A percentile compares a stretch with the other conserved stretches of the same genome.
Conservation (phyloP, 1,284 basidiomycete species). For the Singerocomus rubriflavus region DNA sequence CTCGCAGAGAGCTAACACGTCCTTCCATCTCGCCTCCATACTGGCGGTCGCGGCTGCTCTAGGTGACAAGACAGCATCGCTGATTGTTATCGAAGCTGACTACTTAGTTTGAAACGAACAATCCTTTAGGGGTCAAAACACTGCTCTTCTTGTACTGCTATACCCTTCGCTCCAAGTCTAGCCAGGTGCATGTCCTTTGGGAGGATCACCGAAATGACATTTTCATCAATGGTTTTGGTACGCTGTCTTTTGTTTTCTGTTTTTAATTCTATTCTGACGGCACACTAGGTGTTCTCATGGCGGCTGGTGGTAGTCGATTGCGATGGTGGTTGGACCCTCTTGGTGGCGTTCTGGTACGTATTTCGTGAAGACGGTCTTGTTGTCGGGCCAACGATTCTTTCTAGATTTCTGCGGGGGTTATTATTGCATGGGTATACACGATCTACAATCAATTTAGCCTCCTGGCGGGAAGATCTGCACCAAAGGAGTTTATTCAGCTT, state of each 20-base stretch:
- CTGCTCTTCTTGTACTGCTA: slow-evolving; percentile 86
- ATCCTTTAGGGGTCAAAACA: slow-evolving; percentile 71
- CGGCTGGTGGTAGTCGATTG: slow-evolving; percentile 85
- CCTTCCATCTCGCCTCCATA: slow-evolving; percentile 82
- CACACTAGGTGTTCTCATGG: slow-evolving; percentile 77
- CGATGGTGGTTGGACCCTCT: slow-evolving; percentile 84
- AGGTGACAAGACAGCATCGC: slow-evolving; percentile 41
- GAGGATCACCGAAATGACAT: slow-evolving; percentile 94
- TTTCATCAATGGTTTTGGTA: slow-evolving; percentile 78
- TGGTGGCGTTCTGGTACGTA: slow-evolving; percentile 72
- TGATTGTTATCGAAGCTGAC: background rate
- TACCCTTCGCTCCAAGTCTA: slow-evolving; percentile 74
- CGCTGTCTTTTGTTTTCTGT: slow-evolving; percentile 14
- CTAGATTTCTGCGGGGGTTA: slow-evolving; percentile 77
- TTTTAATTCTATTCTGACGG: slow-evolving; percentile 8
- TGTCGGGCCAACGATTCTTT: slow-evolving; percentile 5
- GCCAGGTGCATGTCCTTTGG: slow-evolving; percentile 92
- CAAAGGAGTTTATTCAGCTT: slow-evolving; percentile 86
- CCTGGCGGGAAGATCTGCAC: slow-evolving; percentile 88
- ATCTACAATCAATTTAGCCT: slow-evolving; percentile 82
- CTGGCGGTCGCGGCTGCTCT: slow-evolving; percentile 82
- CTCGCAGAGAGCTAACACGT: slow-evolving; percentile 55
- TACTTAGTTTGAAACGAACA: slow-evolving; percentile 6
- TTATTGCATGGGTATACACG: slow-evolving; percentile 77
- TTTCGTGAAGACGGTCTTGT: slow-evolving; percentile 2